A percentile compares a stretch with the other conserved stretches of the same genome.
phyloP scores from a whole-genome alignment of 768 basidiomycete genomes.

The Rhizopogon sp. region DNA sequence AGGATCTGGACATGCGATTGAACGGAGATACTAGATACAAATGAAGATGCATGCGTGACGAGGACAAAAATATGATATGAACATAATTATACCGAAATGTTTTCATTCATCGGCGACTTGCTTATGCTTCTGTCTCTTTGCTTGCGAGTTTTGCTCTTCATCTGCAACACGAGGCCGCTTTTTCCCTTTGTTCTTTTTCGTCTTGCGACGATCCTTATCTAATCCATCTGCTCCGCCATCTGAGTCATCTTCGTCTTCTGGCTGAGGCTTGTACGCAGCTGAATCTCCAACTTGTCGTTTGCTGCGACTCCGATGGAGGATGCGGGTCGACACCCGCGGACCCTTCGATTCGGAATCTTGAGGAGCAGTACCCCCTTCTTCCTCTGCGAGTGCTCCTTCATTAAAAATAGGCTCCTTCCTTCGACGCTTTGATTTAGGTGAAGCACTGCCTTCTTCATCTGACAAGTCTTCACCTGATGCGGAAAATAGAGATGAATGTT shows the following conservation, averaged over 20 bases:
- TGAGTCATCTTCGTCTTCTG: conserved; percentile 20
- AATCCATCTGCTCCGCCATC: conserved; percentile 15
- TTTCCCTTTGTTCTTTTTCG: conserved; percentile 1
- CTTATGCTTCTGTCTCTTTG: conserved; percentile 6
- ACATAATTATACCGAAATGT: conserved; percentile 4
- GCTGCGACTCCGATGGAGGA: conserved; percentile 11
- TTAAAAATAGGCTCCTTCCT: conserved; percentile 13
- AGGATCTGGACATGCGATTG: not conserved
- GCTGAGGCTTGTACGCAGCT: conserved; percentile 33
- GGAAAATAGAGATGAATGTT: conserved; percentile 19
- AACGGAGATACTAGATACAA: conserved; percentile 1
- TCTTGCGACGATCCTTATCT: conserved; percentile 7
- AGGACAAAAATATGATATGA: not conserved
- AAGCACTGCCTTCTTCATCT: conserved; percentile 1
- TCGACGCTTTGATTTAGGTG: conserved; percentile 5
- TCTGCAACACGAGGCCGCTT: conserved; percentile 4
- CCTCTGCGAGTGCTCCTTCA: not conserved
- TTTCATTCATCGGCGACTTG: not conserved
- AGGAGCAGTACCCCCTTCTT: not conserved
- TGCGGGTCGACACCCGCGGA: not conserved
- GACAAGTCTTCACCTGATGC: conserved; percentile 23
- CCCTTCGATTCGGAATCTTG: not conserved
- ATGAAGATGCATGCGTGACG: not conserved
- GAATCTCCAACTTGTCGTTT: conserved; percentile 30
- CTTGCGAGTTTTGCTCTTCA: not conserved